phyloP scores from a whole-genome alignment of 768 basidiomycete genomes.

The Panaeolus cyanescens region DNA sequence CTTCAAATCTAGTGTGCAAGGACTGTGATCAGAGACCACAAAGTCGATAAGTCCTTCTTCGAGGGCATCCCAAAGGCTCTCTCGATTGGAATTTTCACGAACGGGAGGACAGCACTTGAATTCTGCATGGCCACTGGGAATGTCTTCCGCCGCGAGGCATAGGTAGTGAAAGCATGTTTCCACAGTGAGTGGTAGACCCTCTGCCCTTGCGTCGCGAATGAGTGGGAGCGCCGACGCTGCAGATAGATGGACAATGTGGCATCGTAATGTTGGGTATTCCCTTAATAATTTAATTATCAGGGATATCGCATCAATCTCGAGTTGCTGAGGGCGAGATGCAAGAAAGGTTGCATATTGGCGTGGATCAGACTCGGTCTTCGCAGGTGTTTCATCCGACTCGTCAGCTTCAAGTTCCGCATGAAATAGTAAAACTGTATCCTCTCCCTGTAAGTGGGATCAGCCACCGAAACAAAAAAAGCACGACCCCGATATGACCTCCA shows the following conservation, averaged over 20 bases:
- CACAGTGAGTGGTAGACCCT: conserved; percentile 76
- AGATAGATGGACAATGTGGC: conserved; percentile 96
- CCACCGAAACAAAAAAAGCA: too few relatives aligned
- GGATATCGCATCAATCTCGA: conserved; percentile 82
- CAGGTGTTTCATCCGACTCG: conserved; percentile 4
- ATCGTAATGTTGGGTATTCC: conserved; percentile 66
- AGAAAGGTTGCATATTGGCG: conserved; percentile 81
- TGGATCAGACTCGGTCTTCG: conserved; percentile 29
- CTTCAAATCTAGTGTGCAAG: conserved; percentile 85
- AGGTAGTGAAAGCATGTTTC: conserved; percentile 99
- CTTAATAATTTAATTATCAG: conserved; percentile 70
- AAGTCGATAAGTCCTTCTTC: conserved; percentile 84
- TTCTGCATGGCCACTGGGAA: conserved; percentile 77
- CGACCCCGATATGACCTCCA: conserved; percentile 69
- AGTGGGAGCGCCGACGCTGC: conserved; percentile 79
- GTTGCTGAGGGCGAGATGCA: conserved; percentile 73
- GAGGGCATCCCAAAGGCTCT: conserved; percentile 80
- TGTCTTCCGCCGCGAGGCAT: conserved; percentile 67
- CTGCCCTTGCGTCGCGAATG: conserved; percentile 67
- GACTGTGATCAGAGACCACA: conserved; percentile 96
- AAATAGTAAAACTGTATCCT: conserved; percentile 77
- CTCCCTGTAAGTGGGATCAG: conserved; percentile 62
- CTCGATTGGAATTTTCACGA: conserved; percentile 69
- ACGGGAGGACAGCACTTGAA: conserved; percentile 99
- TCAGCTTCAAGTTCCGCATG: conserved; percentile 88